A percentile compares a stretch with the other conserved stretches of the same genome.
These are phyloP conservation scores for Calonectria ilicicola DNA, from an alignment of 2,329 filamentous ascomycete species.

Conservation along the genomic window DNA sequence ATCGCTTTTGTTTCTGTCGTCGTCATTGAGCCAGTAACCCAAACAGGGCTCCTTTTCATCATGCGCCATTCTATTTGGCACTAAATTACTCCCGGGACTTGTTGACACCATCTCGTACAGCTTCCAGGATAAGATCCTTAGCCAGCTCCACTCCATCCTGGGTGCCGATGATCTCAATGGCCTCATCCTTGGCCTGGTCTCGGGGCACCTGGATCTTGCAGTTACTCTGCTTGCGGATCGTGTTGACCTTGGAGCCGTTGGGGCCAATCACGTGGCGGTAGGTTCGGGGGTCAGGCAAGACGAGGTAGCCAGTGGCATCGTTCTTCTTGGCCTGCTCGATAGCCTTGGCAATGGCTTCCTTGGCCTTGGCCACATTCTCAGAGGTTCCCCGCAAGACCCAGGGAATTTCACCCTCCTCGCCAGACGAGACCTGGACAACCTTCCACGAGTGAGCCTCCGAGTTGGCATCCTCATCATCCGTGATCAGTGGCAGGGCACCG, in stretches of 20 bases:
- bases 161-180: constrained; percentile 89
- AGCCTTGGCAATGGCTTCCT: constrained; percentile 77
- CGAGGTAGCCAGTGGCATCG: constrained; percentile 84
- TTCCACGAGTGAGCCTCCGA: constrained; percentile 86
- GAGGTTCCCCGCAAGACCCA: constrained; percentile 88
- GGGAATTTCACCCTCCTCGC: constrained; percentile 80
- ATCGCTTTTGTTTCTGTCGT: constrained; percentile 12
- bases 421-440: constrained; percentile 72
- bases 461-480: constrained; percentile 78
- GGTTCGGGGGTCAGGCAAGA: constrained; percentile 88
- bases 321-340: constrained; percentile 78
- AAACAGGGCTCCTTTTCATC: neutral
- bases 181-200: constrained; percentile 79
- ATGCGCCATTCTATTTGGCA: neutral
- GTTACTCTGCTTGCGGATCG: constrained; percentile 90
- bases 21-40: constrained; percentile 1
- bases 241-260: constrained; percentile 90
- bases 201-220: constrained; percentile 95
- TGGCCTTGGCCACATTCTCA: constrained; percentile 86
- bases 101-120: constrained; percentile 73
- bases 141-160: constrained; percentile 87
- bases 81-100: constrained; percentile 46
- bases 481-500: constrained; percentile 86
- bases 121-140: constrained; percentile 87
- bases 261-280: constrained; percentile 93